Base-by-base conservation (phyloP, 768 basidiomycete genomes). In the Cystobasidiopsis lactophilus region DNA sequence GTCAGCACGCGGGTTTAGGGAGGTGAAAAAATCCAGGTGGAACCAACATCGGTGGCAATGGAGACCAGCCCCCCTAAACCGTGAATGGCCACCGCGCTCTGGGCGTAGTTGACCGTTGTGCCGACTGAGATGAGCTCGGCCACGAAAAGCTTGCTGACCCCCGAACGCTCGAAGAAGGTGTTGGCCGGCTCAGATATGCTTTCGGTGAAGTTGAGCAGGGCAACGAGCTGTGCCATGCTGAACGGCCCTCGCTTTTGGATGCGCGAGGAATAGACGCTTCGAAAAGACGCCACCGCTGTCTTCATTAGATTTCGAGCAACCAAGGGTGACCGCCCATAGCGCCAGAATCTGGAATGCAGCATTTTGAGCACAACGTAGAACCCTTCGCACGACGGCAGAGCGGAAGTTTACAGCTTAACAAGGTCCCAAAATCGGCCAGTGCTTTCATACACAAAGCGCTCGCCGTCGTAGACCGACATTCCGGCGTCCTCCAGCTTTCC, bases 391-490 rank as follows among this genome's bases (percentile, higher is more conserved):
- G n/a, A n/a, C n/a, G n/a, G n/a, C n/a, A n/a, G n/a, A n/a, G n/a
- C n/a, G n/a, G n/a, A n/a, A n/a, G n/a, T n/a, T n/a, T n/a, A n/a
- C 5, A 82, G 66, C 65, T 80, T 82, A 33, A 79, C 63, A 1
- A 75, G 77, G 59, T 79, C 77, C 77, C 77, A 80, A 78, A 79
- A 85, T 14, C 60, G 60, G 23, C 64, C 63, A 2, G 56, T 74
- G 50, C 21, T 38, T 40, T 44, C 53, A 39, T 40, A 47, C 38
- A 59, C 54, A 46, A 51, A 53, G 40, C 38, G 21, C 27, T 24
- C 21, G 1, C 91, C 91, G 61, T 95, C 82, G 85, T 84, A 89
- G 48, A 91, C 71, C 1, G 78, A 80, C 41, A 76, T 71, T 3
- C 61, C 59, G 43, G 72, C 71, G 31, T 73, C 74, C 24, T 73